These are phyloP conservation scores for Trichoderma citrinoviride DNA, from an alignment of 2,329 filamentous ascomycete genomes.

Conservation along the genomic window DNA sequence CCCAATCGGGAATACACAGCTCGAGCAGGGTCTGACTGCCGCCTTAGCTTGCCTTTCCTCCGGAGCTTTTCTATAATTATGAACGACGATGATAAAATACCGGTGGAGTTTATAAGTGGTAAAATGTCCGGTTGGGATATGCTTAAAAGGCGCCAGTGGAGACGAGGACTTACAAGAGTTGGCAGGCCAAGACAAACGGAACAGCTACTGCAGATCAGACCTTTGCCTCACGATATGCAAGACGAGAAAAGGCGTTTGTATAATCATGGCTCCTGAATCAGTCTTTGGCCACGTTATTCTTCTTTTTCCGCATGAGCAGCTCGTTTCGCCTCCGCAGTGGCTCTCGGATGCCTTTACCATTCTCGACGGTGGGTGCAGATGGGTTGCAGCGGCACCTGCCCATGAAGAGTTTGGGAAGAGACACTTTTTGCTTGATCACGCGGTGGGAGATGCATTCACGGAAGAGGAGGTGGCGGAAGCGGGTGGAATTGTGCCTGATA, in stretches of 20 bases:
- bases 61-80: not conserved
- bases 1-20: not conserved
- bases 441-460: not conserved
- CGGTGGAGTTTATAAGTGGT: not conserved
- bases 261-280: slow-evolving; percentile 6
- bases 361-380: slow-evolving; percentile 5
- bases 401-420: not conserved
- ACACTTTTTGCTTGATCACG: slow-evolving; percentile 1
- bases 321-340: not conserved
- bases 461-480: slow-evolving; percentile 10
- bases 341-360: slow-evolving; percentile 1
- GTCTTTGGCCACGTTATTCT: slow-evolving; percentile 10
- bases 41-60: not conserved
- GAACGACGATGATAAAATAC: not conserved
- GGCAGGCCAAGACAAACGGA: not conserved
- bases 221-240: not conserved
- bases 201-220: not conserved
- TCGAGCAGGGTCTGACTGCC: not conserved
- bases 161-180: not conserved
- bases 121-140: not conserved
- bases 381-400: not conserved
- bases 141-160: not conserved
- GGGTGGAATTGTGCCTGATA: slow-evolving; percentile 3
- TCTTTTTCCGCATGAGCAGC: not conserved
- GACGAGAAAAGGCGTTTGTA: not conserved